Evolutionary conservation across 768 basidiomycete genomes (phyloP).

Genomic region (Tulasnella sp.): DNA sequence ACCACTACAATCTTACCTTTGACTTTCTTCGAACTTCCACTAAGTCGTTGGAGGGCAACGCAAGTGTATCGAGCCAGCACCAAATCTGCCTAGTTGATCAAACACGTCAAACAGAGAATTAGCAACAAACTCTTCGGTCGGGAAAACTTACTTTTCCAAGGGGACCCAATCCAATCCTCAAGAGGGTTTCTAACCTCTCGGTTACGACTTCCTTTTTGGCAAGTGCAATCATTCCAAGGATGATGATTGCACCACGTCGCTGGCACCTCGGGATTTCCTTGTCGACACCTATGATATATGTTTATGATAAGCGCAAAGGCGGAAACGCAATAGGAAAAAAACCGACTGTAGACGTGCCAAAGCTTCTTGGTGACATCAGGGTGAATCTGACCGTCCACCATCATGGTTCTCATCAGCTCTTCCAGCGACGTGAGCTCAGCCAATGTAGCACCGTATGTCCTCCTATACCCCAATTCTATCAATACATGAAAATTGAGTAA

Average conservation of each 20-base stretch:
- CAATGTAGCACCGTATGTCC: conserved; percentile 82
- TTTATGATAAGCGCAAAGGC: neutral
- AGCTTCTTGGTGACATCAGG: conserved; percentile 76
- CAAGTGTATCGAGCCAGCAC: conserved; percentile 89
- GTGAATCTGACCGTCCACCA: conserved; percentile 76
- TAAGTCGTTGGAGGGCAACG: conserved; percentile 79
- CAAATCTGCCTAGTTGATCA: conserved; percentile 51
- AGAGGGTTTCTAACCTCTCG: conserved; percentile 70
- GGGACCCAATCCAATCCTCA: conserved; percentile 75
- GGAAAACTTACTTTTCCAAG: conserved; percentile 53
- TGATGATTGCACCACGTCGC: conserved; percentile 87
- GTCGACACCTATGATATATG: conserved; percentile 43
- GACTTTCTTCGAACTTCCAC: conserved; percentile 92
- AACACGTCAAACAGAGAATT: neutral
- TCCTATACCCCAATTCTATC: conserved; percentile 35
- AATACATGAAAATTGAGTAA: conserved; percentile 3
- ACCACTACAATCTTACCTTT: conserved; percentile 74
- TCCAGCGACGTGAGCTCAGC: conserved; percentile 94
- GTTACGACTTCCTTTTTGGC: conserved; percentile 65
- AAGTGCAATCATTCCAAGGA: conserved; percentile 92
- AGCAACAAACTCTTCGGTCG: neutral
- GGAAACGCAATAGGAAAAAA: neutral
- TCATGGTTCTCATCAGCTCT: conserved; percentile 93
- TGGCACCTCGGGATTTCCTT: conserved; percentile 67
- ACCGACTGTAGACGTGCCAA: conserved; percentile 91